phyloP scores from a whole-genome alignment of 805 yeast species.

The Candida xiaguanensis region DNA sequence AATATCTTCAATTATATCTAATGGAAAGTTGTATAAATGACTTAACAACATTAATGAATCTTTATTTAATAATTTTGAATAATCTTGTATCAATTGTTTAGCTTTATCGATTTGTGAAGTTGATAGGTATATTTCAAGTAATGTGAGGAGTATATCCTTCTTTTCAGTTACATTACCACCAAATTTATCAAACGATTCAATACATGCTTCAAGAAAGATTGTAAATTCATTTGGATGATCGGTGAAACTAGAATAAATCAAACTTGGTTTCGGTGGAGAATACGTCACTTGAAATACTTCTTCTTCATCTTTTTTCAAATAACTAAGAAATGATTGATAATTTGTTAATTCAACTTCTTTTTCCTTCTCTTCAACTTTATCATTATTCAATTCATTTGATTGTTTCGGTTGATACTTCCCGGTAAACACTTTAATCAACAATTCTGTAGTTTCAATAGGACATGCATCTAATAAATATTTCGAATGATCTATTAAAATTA shows the following conservation, averaged over 20 bases:
- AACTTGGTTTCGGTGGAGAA: conserved; percentile 85
- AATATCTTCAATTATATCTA: conserved; percentile 38
- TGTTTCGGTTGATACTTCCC: conserved; percentile 62
- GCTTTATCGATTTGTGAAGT: conserved; percentile 60
- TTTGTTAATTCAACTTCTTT: conserved; percentile 22
- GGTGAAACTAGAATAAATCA: conserved; percentile 84
- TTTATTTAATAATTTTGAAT: conserved; percentile 50
- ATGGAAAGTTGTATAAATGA: conserved; percentile 51
- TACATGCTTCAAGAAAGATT: conserved; percentile 86
- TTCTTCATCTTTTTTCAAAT: conserved; percentile 9
- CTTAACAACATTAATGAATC: conserved; percentile 54
- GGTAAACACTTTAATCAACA: conserved; percentile 83
- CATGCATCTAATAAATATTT: conserved; percentile 58
- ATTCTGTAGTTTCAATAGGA: conserved; percentile 79
- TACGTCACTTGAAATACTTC: conserved; percentile 55
- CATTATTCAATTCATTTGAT: conserved; percentile 7
- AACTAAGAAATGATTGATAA: conserved; percentile 29
- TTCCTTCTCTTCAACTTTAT: conserved; percentile 11
- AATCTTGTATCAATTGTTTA: conserved; percentile 40
- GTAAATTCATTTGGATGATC: conserved; percentile 85
- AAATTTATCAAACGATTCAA: conserved; percentile 70
- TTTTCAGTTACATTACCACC: conserved; percentile 71
- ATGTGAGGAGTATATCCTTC: conserved; percentile 68
- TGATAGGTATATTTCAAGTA: conserved; percentile 76
- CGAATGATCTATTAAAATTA: conserved; percentile 66